phyloP scores from a whole-genome alignment of 352 stramenopile species.

The Pythium folliculosum region DNA sequence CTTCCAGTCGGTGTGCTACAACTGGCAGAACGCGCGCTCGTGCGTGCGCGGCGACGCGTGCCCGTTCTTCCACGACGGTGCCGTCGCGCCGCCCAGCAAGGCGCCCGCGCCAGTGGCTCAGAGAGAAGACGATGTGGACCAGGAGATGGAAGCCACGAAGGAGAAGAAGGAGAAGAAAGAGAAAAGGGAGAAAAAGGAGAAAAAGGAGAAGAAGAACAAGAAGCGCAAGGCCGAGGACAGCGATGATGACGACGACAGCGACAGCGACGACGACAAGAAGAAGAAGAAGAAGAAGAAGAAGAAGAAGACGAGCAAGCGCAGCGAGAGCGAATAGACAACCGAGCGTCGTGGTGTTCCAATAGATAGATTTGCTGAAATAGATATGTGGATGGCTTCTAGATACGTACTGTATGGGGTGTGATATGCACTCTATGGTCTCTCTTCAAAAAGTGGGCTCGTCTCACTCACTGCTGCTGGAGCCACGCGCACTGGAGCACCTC shows the following conservation, averaged over 20 bases:
- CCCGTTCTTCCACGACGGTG: constrained; percentile 34
- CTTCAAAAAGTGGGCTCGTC: not conserved
- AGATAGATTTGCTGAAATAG: not conserved
- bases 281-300: no score
- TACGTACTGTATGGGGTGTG: not conserved
- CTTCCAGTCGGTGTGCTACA: constrained; percentile 43
- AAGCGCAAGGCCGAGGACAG: not conserved
- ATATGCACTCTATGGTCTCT: not conserved
- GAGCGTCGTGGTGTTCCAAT: not conserved
- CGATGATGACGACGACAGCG: no score
- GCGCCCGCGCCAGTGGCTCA: not conserved
- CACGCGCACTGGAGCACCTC: constrained; percentile 34
- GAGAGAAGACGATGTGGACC: not conserved
- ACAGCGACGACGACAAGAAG: no score
- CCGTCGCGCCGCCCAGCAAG: not conserved
- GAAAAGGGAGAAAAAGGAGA: constrained; percentile 22
- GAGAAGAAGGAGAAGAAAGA: constrained; percentile 24
- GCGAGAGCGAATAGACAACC: constrained; percentile 1
- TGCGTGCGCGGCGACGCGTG: constrained; percentile 34
- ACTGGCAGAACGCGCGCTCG: constrained; percentile 35
- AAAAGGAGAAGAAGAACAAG: constrained; percentile 17
- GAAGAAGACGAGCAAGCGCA: constrained; percentile 19
- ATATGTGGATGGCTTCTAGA: constrained; percentile 20
- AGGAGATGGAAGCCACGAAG: constrained; percentile 18
- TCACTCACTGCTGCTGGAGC: constrained; percentile 12